Conservation (phyloP, 2,329 filamentous ascomycete genomes). For the Aspergillus brunneoviolaceus region DNA sequence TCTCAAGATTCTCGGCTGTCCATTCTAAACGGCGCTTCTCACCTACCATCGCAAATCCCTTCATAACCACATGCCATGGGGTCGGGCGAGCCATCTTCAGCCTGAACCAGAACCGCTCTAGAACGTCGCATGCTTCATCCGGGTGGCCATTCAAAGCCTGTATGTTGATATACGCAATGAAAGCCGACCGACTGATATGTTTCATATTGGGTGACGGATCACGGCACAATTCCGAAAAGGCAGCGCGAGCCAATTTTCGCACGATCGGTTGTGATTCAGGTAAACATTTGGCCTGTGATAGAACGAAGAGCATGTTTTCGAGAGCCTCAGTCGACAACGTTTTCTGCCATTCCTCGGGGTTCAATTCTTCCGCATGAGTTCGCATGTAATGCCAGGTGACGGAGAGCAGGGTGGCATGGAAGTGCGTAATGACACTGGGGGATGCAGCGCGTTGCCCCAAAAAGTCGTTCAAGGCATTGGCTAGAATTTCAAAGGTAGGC, state of each 20-base stretch:
- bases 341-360: constrained; percentile 32
- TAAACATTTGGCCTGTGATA: constrained; percentile 36
- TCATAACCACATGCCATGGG: constrained; percentile 54
- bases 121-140: constrained; percentile 51
- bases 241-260: constrained; percentile 41
- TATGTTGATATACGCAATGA: constrained; percentile 50
- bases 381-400: constrained; percentile 63
- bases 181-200: constrained; percentile 37
- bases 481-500: constrained; percentile 63
- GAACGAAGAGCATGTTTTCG: constrained; percentile 41
- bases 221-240: constrained; percentile 39
- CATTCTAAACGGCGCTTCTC: constrained; percentile 58
- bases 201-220: constrained; percentile 44
- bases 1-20: constrained; percentile 55
- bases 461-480: constrained; percentile 64
- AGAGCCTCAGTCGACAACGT: constrained; percentile 43
- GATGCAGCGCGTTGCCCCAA: constrained; percentile 56
- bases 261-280: constrained; percentile 39
- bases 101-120: constrained; percentile 44
- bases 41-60: constrained; percentile 62
- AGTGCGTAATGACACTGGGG: constrained; percentile 59
- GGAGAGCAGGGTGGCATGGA: constrained; percentile 61
- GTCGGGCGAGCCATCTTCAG: constrained; percentile 30
- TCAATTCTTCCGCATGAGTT: constrained; percentile 32
- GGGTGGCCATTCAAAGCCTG: constrained; percentile 58